Evolutionary conservation across 2,329 filamentous ascomycete species (phyloP).

Genomic region (Trichophaea hybrida): DNA sequence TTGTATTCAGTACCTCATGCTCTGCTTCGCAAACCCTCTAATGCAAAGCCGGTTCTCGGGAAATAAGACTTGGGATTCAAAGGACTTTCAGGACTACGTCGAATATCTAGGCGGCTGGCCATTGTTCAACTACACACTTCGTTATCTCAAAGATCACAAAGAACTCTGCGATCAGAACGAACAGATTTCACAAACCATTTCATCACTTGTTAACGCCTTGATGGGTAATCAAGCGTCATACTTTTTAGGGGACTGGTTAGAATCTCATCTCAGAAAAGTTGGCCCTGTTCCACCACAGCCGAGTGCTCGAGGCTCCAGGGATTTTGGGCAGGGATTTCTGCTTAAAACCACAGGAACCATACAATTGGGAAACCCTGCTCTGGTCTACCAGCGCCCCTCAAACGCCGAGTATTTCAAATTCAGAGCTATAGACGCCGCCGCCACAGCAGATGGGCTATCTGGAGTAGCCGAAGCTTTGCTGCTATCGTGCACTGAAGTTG

Average conservation of each 20-base stretch:
- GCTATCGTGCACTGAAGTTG: neutral
- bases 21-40: neutral
- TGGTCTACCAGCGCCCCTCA: neutral
- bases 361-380: no score
- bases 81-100: neutral
- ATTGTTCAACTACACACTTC: neutral
- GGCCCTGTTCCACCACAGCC: neutral
- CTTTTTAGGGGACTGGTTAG: neutral
- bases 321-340: no score
- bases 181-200: neutral
- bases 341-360: neutral
- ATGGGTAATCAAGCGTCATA: neutral
- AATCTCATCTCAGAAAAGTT: neutral
- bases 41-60: neutral
- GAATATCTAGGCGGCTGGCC: neutral
- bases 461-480: neutral
- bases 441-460: neutral
- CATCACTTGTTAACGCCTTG: neutral
- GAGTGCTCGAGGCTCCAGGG: no score
- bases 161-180: neutral
- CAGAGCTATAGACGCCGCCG: neutral
- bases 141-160: neutral
- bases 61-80: neutral
- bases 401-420: neutral
- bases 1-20: neutral